Evolutionary conservation across 805 yeast species (phyloP), one percentile per base, ranked within the genome.

Genomic region (Yamadazyma takamatsuzukensis): DNA sequence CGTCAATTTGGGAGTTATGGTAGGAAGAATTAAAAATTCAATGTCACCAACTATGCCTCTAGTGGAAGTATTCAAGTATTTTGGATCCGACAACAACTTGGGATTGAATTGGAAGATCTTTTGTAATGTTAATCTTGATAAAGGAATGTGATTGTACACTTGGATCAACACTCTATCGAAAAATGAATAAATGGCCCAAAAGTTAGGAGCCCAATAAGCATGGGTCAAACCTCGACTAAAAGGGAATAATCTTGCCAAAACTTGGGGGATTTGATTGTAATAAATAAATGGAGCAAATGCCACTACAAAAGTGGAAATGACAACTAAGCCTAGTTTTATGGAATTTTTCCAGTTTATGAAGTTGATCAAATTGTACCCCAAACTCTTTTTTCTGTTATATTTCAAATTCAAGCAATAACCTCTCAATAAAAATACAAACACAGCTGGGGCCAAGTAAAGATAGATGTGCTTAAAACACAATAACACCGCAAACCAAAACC

Each of bases 131-230:
- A 43, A 40, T 18, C 53, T 55, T 3, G 57, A 22, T 18, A 63
- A 32, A 1, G 72, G 68, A n/a, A 64, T 36, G 15, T 47, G 48
- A 22, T 53, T 49, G 41, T 65, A 64, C 4, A 71, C 36, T 33
- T 70, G 68, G 12, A 82, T 70, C 36, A 88, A 64, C 0, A 80
- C 50, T 37, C 95, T 70, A 57, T 93, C 99, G 10, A 71, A 39
- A 43, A 85, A 82, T 2, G 97, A 84, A 58, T 93, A 93, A 7
- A 90, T 47, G 0, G 98, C 96, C 99, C 99, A 93, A 29, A 88
- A 66, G 50, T 93, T 93, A 11, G 99, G 97, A 1, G 98, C 97
- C 97, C 98, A 93, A 61, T 93, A 93, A 0, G 97, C 96, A 59
- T 93, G 98, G 4, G 97, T 93, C 22, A 93, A 68, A 1, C 97